Evolutionary conservation across 2,329 filamentous ascomycete species (phyloP), one percentile per base, ranked within the genome.

Genomic region (Tolypocladium pustulatum): DNA sequence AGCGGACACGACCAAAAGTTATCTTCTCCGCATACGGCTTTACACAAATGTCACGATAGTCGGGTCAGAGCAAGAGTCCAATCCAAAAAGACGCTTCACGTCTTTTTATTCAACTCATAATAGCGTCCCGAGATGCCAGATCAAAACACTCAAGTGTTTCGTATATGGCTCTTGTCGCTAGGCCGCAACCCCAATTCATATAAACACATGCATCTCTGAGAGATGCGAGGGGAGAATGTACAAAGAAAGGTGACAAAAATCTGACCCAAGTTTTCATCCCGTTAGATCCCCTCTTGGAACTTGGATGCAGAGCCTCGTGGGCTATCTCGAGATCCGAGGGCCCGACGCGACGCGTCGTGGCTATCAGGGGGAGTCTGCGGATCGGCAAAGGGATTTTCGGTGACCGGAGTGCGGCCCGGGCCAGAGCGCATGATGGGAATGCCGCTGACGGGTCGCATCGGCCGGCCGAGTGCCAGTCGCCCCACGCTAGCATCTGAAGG

Each of bases 401-500:
- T 80, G 20, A 87, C 73, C 1, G 86, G 82, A 4, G 82, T 85
- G 57, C 84, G 80, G 22, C 81, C 84, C 20, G 86, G 86, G n/a
- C 86, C 82, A n/a, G 82, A 79, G 61, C 84, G 78, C 67, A 85
- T 79, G 37, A 85, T 75, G n/a, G 81, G 78, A 4, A 85, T 73
- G 12, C 83, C 82, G 65, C 83, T 85, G 57, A 82, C 78, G 36
- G 81, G 81, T 53, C 82, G 77, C 81, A 85, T 85, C 7, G 82
- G 81, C 10, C 77, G 73, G 22, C 82, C 82, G 12, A 85, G 73
- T 9, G 82, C 78, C 38, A 84, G 70, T 58, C 76, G 76, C 51
- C 67, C 72, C 12, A 72, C 65, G 49, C 71, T 61, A 60, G 68
- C 61, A 56, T 67, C 61, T 51, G 67, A 62, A 34, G 75, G 70